Percentiles rank a stretch among this genome's conserved stretches.
Evolutionary conservation across 768 basidiomycete species (phyloP).

Genomic region (Auriculariales sp.): DNA sequence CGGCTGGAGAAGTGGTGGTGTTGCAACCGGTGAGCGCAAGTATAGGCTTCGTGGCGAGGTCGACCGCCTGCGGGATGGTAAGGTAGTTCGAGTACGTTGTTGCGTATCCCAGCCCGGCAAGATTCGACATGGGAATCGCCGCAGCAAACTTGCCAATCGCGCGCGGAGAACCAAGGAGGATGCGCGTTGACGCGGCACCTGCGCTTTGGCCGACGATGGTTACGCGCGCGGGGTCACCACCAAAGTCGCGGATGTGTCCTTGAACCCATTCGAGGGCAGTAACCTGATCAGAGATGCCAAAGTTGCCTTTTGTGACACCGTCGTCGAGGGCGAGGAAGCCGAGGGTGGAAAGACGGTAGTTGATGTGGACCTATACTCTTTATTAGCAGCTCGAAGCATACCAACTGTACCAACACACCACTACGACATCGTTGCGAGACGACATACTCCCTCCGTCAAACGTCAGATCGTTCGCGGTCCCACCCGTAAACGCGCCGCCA

Average conservation of each 20-base stretch:
- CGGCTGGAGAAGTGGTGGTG: slow-evolving; percentile 11
- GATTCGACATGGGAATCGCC: slow-evolving; percentile 29
- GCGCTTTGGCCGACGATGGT: slow-evolving; percentile 43
- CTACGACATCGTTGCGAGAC: slow-evolving; percentile 7
- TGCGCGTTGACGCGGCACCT: slow-evolving; percentile 30
- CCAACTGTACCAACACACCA: slow-evolving; percentile 4
- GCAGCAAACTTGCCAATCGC: slow-evolving; percentile 25
- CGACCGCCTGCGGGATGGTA: slow-evolving; percentile 26
- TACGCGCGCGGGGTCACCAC: slow-evolving; percentile 37
- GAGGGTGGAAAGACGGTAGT: slow-evolving; percentile 7
- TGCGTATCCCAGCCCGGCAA: slow-evolving; percentile 34
- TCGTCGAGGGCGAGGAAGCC: slow-evolving; percentile 27
- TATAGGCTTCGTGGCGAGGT: slow-evolving; percentile 22
- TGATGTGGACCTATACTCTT: not conserved
- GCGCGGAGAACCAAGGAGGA: slow-evolving; percentile 16
- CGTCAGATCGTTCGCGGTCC: slow-evolving; percentile 10
- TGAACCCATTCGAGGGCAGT: slow-evolving; percentile 33
- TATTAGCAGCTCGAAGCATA: not conserved
- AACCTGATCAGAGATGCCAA: slow-evolving; percentile 23
- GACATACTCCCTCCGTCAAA: slow-evolving; percentile 10
- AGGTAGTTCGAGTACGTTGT: slow-evolving; percentile 34
- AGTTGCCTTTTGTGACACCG: slow-evolving; percentile 21
- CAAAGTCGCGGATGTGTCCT: slow-evolving; percentile 38
- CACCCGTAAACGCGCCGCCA: slow-evolving; percentile 14
- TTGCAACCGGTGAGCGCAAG: slow-evolving; percentile 25